Conservation (phyloP, 306 rosid species). For the Gynostemma pentaphyllum region DNA sequence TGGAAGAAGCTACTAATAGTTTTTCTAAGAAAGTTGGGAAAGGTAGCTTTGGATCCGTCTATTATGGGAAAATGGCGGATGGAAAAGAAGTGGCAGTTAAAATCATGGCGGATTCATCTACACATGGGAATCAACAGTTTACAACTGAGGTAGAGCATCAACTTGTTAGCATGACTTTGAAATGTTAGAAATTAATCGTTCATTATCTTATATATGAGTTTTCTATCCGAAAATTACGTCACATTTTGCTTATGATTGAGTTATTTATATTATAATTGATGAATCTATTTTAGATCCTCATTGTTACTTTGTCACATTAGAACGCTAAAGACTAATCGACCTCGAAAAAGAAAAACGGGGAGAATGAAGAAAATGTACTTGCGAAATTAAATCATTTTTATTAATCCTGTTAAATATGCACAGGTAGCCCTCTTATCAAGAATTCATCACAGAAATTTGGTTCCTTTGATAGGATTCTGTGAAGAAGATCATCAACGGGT, state of each 20-base stretch:
- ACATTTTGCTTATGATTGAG: too few relatives aligned
- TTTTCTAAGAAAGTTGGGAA: slow-evolving; percentile 69
- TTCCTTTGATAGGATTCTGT: slow-evolving; percentile 87
- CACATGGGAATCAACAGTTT: slow-evolving; percentile 76
- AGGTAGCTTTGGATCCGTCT: slow-evolving; percentile 97
- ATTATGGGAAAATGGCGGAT: slow-evolving; percentile 87
- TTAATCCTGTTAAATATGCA: slow-evolving; percentile 11
- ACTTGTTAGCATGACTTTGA: background rate
- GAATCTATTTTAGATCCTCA: background rate
- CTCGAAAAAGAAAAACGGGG: background rate
- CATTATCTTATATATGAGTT: background rate
- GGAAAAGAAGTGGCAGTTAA: slow-evolving; percentile 98
- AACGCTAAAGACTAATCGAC: background rate
- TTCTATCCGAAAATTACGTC: too few relatives aligned
- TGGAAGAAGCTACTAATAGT: slow-evolving; percentile 67
- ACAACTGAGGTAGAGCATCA: slow-evolving; percentile 50
- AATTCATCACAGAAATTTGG: slow-evolving; percentile 97
- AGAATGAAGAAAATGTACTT: background rate
- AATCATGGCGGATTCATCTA: slow-evolving; percentile 72
- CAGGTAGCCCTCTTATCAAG: slow-evolving; percentile 92
- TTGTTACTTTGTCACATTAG: background rate
- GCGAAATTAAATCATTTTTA: slow-evolving; percentile 7
- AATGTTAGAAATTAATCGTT: background rate
- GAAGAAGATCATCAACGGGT: slow-evolving; percentile 80
- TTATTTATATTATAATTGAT: too few relatives aligned